Percentiles rank a stretch among this genome's conserved stretches.
phyloP scores from a whole-genome alignment of 2,329 filamentous ascomycete genomes.

The Bertia moriformis region DNA sequence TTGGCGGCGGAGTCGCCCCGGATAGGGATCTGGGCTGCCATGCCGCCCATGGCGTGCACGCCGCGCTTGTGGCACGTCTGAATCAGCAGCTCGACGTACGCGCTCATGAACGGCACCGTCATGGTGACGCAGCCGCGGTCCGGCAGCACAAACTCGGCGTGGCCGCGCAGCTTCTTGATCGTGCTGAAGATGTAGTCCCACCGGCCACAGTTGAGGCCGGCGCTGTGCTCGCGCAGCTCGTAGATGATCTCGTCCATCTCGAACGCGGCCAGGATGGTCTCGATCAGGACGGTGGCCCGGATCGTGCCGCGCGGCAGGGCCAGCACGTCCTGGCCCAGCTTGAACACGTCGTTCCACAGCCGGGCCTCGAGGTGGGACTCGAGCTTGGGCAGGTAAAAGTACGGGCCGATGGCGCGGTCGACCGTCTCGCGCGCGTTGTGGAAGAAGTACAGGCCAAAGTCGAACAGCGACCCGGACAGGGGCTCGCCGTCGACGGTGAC shows the following conservation, averaged over 20 bases:
- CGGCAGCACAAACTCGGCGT: slow-evolving; percentile 81
- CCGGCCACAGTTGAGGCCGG: slow-evolving; percentile 91
- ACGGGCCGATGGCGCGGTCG: slow-evolving; percentile 71
- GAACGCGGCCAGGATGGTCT: slow-evolving; percentile 93
- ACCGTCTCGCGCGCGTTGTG: slow-evolving; percentile 88
- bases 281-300: slow-evolving; percentile 86
- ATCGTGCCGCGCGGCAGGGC: slow-evolving; percentile 83
- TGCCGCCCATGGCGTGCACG: slow-evolving; percentile 97
- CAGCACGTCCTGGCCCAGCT: slow-evolving; percentile 84
- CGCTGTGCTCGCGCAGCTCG: slow-evolving; percentile 89
- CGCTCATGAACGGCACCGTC: slow-evolving; percentile 96
- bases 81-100: slow-evolving; percentile 92
- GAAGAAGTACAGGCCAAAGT: slow-evolving; percentile 98
- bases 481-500: slow-evolving; percentile 88
- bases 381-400: slow-evolving; percentile 98
- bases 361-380: slow-evolving; percentile 93
- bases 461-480: slow-evolving; percentile 82
- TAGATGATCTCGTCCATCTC: slow-evolving; percentile 99
- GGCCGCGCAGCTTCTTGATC: slow-evolving; percentile 98
- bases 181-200: slow-evolving; percentile 99
- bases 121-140: slow-evolving; percentile 87
- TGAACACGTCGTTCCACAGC: slow-evolving; percentile 97
- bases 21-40: slow-evolving; percentile 98
- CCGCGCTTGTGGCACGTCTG: slow-evolving; percentile 94
- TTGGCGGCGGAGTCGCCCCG: slow-evolving; percentile 86